Conservation (phyloP, 257 asterid species). For the Solanum pennellii region DNA sequence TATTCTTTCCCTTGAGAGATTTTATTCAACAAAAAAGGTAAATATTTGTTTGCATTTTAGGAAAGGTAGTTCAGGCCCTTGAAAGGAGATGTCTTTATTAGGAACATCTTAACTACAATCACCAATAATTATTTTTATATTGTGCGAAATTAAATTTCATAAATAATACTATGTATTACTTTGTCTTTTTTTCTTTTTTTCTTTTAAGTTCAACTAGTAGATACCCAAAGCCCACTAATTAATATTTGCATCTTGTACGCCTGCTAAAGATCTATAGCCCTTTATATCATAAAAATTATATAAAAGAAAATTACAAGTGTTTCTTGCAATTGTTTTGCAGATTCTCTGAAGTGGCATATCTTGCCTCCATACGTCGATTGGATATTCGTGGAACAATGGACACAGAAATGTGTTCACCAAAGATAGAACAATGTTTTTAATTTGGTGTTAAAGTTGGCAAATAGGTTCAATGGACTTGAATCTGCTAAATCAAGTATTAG, state of each 20-base stretch:
- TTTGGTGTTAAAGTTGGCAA: conserved; percentile 14
- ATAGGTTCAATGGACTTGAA: conserved; percentile 22
- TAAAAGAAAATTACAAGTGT: not conserved
- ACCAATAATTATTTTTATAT: not conserved
- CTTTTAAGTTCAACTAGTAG: not conserved
- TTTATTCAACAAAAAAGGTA: not conserved
- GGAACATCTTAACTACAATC: not conserved
- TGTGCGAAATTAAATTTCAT: not conserved
- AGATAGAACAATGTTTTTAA: too few relatives aligned
- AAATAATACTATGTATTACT: not conserved
- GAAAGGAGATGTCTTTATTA: not conserved
- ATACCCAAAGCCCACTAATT: not conserved
- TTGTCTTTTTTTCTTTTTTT: not conserved
- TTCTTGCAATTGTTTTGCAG: not conserved
- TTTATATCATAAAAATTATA: not conserved
- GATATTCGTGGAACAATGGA: not conserved
- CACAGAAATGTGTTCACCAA: not conserved
- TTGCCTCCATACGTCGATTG: not conserved
- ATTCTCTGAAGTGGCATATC: not conserved
- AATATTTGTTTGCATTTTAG: not conserved
- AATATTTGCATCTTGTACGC: not conserved
- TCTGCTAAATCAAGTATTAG: not conserved
- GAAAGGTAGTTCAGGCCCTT: not conserved
- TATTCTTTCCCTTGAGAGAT: not conserved
- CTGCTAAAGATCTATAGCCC: not conserved